A percentile compares a stretch with the other conserved stretches of the same genome.
Conservation (phyloP, 805 yeast species). For the Wickerhamomyces silvicola region DNA sequence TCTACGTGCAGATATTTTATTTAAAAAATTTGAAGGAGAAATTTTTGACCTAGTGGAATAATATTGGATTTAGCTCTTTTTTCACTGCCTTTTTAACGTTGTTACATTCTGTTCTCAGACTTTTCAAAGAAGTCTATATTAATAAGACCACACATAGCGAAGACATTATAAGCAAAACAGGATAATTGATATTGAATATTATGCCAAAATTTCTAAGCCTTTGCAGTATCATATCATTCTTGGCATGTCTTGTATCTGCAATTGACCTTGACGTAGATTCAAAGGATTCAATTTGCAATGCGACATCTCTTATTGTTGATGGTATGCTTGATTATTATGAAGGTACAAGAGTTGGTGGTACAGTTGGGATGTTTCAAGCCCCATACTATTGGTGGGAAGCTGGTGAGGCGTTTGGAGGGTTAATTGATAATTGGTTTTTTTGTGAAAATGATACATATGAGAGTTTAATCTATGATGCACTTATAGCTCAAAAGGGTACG, state of each 20-base stretch:
- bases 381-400: slow-evolving; percentile 94
- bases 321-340: slow-evolving; percentile 71
- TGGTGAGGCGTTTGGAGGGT: slow-evolving; percentile 69
- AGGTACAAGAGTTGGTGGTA: slow-evolving; percentile 56
- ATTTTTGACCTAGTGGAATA: no score
- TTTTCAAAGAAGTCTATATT: no score
- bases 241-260: slow-evolving; percentile 16
- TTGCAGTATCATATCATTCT: slow-evolving; percentile 1
- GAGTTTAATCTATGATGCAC: slow-evolving; percentile 51
- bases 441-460: slow-evolving; percentile 68
- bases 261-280: slow-evolving; percentile 34
- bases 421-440: slow-evolving; percentile 67
- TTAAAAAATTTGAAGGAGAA: no score
- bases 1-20: no score
- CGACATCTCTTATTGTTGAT: slow-evolving; percentile 46
- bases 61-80: no score
- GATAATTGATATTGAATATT: no score
- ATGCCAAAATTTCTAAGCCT: no score
- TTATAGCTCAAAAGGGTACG: slow-evolving; percentile 37
- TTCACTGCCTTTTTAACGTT: no score
- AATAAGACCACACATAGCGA: no score
- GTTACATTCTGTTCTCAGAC: no score
- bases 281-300: slow-evolving; percentile 46
- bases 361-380: slow-evolving; percentile 62
- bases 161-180: no score